These are phyloP conservation scores for Mycosarcoma maydis DNA, from an alignment of 1,284 basidiomycete species.

Conservation along the genomic window DNA sequence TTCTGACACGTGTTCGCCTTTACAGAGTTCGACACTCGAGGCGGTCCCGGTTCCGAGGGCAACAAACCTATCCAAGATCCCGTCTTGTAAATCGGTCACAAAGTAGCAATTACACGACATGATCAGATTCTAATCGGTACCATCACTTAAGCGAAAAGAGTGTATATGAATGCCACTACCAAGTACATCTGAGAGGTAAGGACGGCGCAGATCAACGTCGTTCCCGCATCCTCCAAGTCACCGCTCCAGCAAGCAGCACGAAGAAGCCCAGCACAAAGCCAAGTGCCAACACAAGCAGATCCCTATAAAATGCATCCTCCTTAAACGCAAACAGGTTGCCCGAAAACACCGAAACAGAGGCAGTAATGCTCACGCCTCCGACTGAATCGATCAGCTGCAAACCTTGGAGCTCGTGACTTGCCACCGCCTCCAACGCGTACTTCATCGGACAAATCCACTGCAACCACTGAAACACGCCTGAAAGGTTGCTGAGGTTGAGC, in stretches of 20 bases:
- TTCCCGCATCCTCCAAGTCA: constrained; percentile 44
- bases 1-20: background rate
- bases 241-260: constrained; percentile 24
- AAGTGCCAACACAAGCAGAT: constrained; percentile 51
- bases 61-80: constrained; percentile 54
- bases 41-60: constrained; percentile 49
- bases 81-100: constrained; percentile 15
- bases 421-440: constrained; percentile 59
- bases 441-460: constrained; percentile 55
- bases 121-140: background rate
- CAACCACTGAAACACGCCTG: constrained; percentile 48
- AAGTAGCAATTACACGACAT: background rate
- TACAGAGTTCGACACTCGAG: constrained; percentile 49
- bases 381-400: constrained; percentile 47
- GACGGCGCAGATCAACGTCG: constrained; percentile 18
- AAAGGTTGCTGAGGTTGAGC: constrained; percentile 50
- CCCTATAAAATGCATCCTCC: constrained; percentile 47
- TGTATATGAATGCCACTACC: background rate
- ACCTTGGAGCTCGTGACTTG: constrained; percentile 43
- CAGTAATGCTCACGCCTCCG: constrained; percentile 26
- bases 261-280: constrained; percentile 50
- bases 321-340: constrained; percentile 50
- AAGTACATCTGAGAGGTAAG: no score
- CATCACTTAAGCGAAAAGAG: background rate
- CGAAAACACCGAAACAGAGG: constrained; percentile 41